Base-by-base conservation (phyloP, 192 early-diverging fungal genomes). In the Coemansia sp. region DNA sequence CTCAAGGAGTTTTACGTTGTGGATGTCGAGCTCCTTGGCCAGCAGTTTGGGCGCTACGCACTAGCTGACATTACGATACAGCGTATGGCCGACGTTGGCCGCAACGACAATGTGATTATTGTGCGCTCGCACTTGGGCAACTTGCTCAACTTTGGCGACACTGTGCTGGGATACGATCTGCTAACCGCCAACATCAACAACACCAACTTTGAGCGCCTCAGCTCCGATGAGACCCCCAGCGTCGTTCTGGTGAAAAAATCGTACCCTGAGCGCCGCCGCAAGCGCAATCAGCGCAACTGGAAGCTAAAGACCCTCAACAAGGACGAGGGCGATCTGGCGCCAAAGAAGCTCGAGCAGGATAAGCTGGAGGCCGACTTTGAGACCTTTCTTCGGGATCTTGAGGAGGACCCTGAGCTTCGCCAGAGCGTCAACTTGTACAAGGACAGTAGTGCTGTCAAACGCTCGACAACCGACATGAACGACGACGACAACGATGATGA, bases 341-440 rank as follows among this genome's bases (percentile, higher is more conserved):
- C 83, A 11, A 85, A 86, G 63, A 93, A 93, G 66, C 82, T 87
- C 61, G 94, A 95, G 26, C 74, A 83, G 69, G 85, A 85, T 40
- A 83, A 84, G 63, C 85, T 87, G 42, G 93, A 97, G 54, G 75
- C 88, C 40, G 97, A 99, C 78, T 92, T 90, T 69, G 97, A 99
- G 74, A 68, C 91, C 65, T 99, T 99, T 83, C 80, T 97, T 88
- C 88, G 93, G 65, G 97, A 99, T 81, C 82, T 99, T 46, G 97
- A 99, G 80, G 97, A 99, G 80, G 97, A 99, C 83, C 84, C 93
- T 24, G 97, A 99, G 81, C 85, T 98, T 58, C 85, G 97, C 54
- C 88, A 90, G 63, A 92, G 91, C 67, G 81, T 99, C 63, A 96
- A 99, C 63, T 84, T 99, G 41, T 99, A 94, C 86, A 95, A 94